These are phyloP conservation scores for Diaporthe amygdali DNA, from an alignment of 2,329 filamentous ascomycete species.

Conservation along the genomic window DNA sequence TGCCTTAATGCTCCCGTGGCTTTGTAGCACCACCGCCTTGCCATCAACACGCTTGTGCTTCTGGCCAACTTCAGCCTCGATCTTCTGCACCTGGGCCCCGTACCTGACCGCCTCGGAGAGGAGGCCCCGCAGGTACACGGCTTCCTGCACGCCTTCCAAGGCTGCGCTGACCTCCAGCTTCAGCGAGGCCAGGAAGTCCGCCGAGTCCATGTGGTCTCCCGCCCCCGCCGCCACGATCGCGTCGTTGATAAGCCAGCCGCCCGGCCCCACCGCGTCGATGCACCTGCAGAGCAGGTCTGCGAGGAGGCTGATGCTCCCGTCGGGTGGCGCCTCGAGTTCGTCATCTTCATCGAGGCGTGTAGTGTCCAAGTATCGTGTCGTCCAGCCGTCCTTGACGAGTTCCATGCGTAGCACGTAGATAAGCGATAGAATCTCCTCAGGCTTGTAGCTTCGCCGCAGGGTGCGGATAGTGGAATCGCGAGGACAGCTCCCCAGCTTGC, in stretches of 20 bases:
- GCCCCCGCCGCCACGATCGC: constrained; percentile 46
- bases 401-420: constrained; percentile 76
- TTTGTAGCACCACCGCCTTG: constrained; percentile 12
- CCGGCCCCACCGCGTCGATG: constrained; percentile 75
- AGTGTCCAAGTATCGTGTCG: constrained; percentile 69
- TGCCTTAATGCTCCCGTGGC: constrained; percentile 12
- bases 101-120: constrained; percentile 72
- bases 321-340: constrained; percentile 59
- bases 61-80: constrained; percentile 27
- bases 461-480: constrained; percentile 63
- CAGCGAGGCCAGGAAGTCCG: constrained; percentile 69
- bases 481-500: constrained; percentile 72
- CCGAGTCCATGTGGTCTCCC: constrained; percentile 57
- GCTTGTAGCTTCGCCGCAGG: constrained; percentile 67
- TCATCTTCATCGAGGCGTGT: constrained; percentile 52
- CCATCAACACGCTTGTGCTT: constrained; percentile 8
- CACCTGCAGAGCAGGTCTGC: constrained; percentile 74
- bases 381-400: constrained; percentile 78
- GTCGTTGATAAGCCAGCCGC: constrained; percentile 74
- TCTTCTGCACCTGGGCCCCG: constrained; percentile 44
- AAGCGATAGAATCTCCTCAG: constrained; percentile 72
- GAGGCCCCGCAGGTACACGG: constrained; percentile 66
- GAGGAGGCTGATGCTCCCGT: constrained; percentile 73
- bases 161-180: constrained; percentile 73
- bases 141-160: constrained; percentile 74